Conservation (phyloP, 1,284 basidiomycete genomes). For the Trametes sp. region DNA sequence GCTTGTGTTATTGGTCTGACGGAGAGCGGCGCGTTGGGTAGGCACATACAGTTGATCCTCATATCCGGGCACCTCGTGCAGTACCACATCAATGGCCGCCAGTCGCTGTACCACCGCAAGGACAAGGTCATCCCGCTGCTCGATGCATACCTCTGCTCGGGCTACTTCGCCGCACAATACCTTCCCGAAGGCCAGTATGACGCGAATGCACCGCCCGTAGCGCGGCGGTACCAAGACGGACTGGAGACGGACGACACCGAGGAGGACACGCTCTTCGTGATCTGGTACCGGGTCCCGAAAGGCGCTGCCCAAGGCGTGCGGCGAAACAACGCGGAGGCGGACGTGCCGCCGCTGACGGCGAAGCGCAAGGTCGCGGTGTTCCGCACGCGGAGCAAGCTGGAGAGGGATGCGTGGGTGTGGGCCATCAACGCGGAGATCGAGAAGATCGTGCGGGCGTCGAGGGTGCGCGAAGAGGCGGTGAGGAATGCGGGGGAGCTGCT, state of each 20-base stretch:
- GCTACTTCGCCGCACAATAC: conserved; percentile 74
- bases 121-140: conserved; percentile 62
- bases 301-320: conserved; percentile 19
- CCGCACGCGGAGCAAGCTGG: conserved; percentile 78
- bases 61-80: conserved; percentile 69
- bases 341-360: conserved; percentile 61
- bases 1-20: background rate
- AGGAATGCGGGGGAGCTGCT: conserved; percentile 63
- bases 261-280: conserved; percentile 77
- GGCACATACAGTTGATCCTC: conserved; percentile 74
- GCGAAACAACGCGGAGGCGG: conserved; percentile 23
- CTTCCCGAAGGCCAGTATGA: conserved; percentile 68
- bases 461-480: conserved; percentile 63
- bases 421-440: conserved; percentile 86
- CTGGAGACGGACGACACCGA: conserved; percentile 80
- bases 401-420: conserved; percentile 90
- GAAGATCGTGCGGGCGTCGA: conserved; percentile 65
- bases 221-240: conserved; percentile 81
- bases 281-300: conserved; percentile 63
- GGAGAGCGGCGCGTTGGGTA: conserved; percentile 37
- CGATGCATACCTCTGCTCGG: conserved; percentile 82
- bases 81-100: conserved; percentile 62
- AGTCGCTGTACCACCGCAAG: conserved; percentile 58
- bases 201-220: conserved; percentile 56
- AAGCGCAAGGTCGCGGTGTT: conserved; percentile 74